These are phyloP conservation scores for Olyra latifolia DNA, from an alignment of 176 grass and related monocot species.

Conservation along the genomic window DNA sequence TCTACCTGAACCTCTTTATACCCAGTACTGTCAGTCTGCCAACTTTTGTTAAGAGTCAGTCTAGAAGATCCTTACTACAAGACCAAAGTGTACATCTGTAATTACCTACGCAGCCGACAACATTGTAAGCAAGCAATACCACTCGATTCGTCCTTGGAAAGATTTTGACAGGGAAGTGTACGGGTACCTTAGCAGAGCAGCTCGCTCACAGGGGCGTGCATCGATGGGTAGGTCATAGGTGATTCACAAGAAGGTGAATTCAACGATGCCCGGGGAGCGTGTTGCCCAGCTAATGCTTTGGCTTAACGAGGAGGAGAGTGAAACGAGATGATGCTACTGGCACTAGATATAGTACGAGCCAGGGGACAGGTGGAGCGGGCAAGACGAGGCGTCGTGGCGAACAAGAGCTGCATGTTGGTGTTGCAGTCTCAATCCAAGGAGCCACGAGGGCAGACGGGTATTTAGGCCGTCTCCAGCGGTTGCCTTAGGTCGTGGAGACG, in stretches of 20 bases:
- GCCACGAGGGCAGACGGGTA: no score
- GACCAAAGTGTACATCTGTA: no score
- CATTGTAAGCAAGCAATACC: no score
- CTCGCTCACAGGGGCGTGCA: background rate
- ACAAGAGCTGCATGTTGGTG: background rate
- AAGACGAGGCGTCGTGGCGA: conserved; percentile 18
- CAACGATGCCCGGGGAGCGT: background rate
- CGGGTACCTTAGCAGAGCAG: background rate
- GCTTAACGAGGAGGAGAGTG: background rate
- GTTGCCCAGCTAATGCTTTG: background rate
- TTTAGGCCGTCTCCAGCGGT: no score
- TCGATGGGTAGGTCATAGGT: background rate
- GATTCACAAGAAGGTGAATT: background rate
- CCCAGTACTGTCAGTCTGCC: no score
- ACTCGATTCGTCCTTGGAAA: no score
- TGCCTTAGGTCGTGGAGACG: background rate
- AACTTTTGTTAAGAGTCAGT: no score
- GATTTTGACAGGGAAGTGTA: background rate
- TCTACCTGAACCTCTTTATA: no score
- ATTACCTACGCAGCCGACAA: no score
- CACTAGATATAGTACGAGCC: background rate
- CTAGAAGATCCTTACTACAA: no score
- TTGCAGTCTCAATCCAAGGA: background rate
- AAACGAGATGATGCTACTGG: background rate
- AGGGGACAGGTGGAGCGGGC: background rate